Percentiles rank a stretch among this genome's conserved stretches.
Conservation (phyloP, 257 asterid species). For the Solanum neorickii region DNA sequence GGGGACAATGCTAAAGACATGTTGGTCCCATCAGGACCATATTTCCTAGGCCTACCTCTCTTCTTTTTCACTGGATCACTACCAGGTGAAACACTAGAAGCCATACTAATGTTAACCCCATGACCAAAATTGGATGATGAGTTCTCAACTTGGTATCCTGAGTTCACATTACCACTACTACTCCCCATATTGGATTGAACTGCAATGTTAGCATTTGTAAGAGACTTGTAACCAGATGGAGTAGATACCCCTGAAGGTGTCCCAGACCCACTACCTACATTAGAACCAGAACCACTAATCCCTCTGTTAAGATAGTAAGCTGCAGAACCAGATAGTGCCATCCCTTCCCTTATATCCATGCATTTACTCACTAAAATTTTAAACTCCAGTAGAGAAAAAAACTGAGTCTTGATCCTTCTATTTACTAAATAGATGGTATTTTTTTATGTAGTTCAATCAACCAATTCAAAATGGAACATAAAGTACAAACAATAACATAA, state of each 20-base stretch:
- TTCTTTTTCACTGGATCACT: constrained; percentile 22
- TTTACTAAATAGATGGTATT: background rate
- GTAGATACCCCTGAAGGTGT: constrained; percentile 21
- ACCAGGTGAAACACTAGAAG: constrained; percentile 3
- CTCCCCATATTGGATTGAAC: constrained; percentile 18
- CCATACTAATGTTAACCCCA: constrained; percentile 11
- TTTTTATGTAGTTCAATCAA: background rate
- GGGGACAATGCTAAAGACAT: constrained; percentile 21
- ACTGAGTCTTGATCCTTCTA: background rate
- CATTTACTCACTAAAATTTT: background rate
- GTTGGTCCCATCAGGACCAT: constrained; percentile 23
- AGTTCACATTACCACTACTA: constrained; percentile 8
- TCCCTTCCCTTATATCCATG: constrained; percentile 12
- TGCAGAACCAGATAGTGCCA: constrained; percentile 51
- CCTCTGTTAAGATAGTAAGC: constrained; percentile 63
- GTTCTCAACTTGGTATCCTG: constrained; percentile 28
- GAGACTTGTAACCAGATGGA: background rate
- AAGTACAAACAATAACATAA: background rate
- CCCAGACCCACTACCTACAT: constrained; percentile 18
- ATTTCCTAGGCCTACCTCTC: constrained; percentile 35
- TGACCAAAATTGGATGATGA: constrained; percentile 21
- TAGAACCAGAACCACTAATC: constrained; percentile 25
- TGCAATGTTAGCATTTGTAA: constrained; percentile 5
- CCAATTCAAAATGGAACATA: background rate
- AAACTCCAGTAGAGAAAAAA: background rate